Percentiles rank a stretch among this genome's conserved stretches.
Conservation (phyloP, 179 eudicot genomes). For the Vitellaria paradoxa region DNA sequence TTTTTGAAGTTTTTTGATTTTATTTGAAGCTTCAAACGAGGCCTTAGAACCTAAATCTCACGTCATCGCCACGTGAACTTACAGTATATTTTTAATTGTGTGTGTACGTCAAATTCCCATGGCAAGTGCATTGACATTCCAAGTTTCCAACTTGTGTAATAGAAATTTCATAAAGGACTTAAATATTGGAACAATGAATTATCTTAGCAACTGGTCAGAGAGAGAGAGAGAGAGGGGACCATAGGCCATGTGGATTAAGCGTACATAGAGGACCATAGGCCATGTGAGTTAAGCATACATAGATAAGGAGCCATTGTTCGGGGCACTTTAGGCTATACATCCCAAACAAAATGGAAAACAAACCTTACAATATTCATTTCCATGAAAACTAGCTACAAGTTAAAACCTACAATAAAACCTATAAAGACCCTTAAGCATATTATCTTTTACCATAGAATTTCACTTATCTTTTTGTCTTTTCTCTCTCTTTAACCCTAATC, state of each 20-base stretch:
- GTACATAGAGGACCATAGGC: slow-evolving; percentile 6
- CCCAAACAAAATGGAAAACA: slow-evolving; percentile 30
- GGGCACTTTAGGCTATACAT: slow-evolving; percentile 24
- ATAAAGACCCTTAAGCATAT: slow-evolving; percentile 9
- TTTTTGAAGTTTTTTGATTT: too few species aligned
- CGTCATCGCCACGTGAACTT: neutral
- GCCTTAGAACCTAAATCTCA: neutral
- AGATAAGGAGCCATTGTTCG: slow-evolving; percentile 23
- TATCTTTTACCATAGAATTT: neutral
- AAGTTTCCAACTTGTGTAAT: neutral
- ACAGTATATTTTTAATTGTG: neutral
- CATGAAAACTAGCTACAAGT: slow-evolving; percentile 10
- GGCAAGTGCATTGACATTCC: slow-evolving; percentile 9
- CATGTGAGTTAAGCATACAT: slow-evolving; percentile 21
- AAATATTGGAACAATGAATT: slow-evolving; percentile 7
- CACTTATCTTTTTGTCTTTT: neutral
- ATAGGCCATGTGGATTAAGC: slow-evolving; percentile 18
- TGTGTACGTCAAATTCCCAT: neutral
- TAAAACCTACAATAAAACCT: neutral
- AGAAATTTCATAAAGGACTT: slow-evolving; percentile 2
- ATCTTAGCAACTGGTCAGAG: neutral
- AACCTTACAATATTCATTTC: neutral
- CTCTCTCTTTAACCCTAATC: neutral
- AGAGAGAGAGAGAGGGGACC: neutral
- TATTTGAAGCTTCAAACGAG: too few species aligned